phyloP scores from a whole-genome alignment of 768 basidiomycete species.

The Candolleomyces aberdarensis region DNA sequence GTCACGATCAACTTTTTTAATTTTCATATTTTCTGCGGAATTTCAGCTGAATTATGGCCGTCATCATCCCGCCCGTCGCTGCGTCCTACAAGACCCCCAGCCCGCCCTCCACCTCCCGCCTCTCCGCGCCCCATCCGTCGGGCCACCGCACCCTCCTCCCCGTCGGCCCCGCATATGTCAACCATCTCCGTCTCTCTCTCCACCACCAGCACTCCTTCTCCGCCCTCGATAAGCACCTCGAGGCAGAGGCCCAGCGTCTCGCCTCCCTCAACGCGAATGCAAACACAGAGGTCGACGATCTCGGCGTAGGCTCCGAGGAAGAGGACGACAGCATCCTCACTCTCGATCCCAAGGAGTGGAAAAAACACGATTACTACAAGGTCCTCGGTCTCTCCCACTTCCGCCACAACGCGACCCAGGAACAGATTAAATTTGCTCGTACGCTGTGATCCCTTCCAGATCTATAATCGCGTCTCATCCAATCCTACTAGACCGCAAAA shows the following conservation, averaged over 20 bases:
- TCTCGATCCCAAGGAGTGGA: constrained; percentile 98
- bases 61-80: constrained; percentile 19
- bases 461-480: neutral
- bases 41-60: neutral
- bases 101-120: constrained; percentile 23
- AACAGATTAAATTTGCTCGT: constrained; percentile 97
- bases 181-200: constrained; percentile 71
- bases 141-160: constrained; percentile 61
- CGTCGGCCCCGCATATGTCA: constrained; percentile 85
- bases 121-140: constrained; percentile 34
- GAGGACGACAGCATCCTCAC: constrained; percentile 67
- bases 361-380: constrained; percentile 99
- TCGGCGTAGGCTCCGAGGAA: constrained; percentile 89
- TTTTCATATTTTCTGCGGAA: neutral
- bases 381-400: constrained; percentile 93
- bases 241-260: constrained; percentile 40
- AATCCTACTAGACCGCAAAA: constrained; percentile 79
- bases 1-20: neutral
- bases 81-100: constrained; percentile 22
- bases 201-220: constrained; percentile 79
- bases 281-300: constrained; percentile 66
- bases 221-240: constrained; percentile 69
- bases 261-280: constrained; percentile 46
- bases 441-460: constrained; percentile 39
- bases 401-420: constrained; percentile 80